Evolutionary conservation across 768 basidiomycete species (phyloP).

Genomic region (Sarcodon aspratus): DNA sequence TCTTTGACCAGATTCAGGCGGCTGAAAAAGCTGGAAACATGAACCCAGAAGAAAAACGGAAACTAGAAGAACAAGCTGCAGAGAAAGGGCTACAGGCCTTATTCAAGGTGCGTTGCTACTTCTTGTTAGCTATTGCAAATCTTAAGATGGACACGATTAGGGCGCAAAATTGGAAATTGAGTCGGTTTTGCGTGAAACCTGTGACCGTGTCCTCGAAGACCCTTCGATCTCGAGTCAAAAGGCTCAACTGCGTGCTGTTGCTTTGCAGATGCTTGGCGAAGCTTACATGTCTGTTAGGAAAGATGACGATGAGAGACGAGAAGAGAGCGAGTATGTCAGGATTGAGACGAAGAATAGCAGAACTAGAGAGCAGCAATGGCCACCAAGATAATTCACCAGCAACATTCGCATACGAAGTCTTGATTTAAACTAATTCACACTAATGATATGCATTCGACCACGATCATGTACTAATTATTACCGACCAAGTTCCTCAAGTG

Average conservation of each 20-base stretch:
- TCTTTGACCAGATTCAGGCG: constrained; percentile 87
- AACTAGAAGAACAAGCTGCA: constrained; percentile 84
- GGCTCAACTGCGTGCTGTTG: constrained; percentile 63
- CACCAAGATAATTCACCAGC: too few species aligned
- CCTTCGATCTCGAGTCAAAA: constrained; percentile 40
- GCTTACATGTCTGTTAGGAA: constrained; percentile 64
- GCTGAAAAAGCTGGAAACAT: constrained; percentile 81
- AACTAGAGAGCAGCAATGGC: constrained; percentile 19
- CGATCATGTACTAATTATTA: too few species aligned
- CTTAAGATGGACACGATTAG: constrained; percentile 22
- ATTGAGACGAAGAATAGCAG: constrained; percentile 67
- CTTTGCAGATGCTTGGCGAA: constrained; percentile 76
- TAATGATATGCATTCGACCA: too few species aligned
- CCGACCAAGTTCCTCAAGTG: too few species aligned
- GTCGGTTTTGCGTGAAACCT: constrained; percentile 79
- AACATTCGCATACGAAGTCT: too few species aligned
- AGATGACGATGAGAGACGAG: constrained; percentile 23
- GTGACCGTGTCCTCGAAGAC: constrained; percentile 68
- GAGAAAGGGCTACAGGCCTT: constrained; percentile 87
- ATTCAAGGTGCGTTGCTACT: constrained; percentile 53
- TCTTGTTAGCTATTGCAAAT: neutral
- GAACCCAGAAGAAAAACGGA: constrained; percentile 65
- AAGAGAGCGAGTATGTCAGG: constrained; percentile 74
- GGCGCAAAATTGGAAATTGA: constrained; percentile 89
- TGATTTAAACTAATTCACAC: too few species aligned